Evolutionary conservation across 257 asterid genomes (phyloP).

Genomic region (Lycium ferocissimum): DNA sequence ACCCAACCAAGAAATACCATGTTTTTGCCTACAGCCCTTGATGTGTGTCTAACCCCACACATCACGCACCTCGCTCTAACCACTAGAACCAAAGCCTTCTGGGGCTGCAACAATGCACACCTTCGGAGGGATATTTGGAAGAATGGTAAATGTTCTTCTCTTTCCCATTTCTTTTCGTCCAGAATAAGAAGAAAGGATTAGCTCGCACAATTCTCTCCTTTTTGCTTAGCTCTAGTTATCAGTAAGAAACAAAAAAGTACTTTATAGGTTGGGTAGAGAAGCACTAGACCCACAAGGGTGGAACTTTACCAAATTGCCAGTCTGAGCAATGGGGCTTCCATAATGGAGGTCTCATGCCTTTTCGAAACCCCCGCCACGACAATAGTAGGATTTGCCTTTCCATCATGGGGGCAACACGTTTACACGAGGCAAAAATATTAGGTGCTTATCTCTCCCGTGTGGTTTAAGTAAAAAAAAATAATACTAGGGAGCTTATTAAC

Average conservation of each 20-base stretch:
- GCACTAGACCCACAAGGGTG: too few relatives aligned
- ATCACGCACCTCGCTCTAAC: neutral
- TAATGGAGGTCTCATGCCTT: too few relatives aligned
- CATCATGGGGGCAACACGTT: too few relatives aligned
- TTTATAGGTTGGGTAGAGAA: neutral
- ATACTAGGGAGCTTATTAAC: too few relatives aligned
- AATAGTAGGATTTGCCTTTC: too few relatives aligned
- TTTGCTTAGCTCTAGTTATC: neutral
- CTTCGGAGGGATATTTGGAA: slow-evolving; percentile 15
- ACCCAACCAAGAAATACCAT: neutral
- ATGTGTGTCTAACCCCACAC: neutral
- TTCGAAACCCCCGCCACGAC: too few relatives aligned
- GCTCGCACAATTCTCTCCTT: neutral
- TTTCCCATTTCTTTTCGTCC: neutral
- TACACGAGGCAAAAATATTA: too few relatives aligned
- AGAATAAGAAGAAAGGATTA: neutral
- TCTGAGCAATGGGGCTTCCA: too few relatives aligned
- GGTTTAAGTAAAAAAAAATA: too few relatives aligned
- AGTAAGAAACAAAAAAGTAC: neutral
- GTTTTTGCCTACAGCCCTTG: neutral
- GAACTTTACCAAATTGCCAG: too few relatives aligned
- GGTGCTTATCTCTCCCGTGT: too few relatives aligned
- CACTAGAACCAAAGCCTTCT: neutral
- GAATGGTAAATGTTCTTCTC: neutral
- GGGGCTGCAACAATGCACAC: neutral